Evolutionary conservation across 345 rosid species (phyloP).

Genomic region (Garcia nutans): DNA sequence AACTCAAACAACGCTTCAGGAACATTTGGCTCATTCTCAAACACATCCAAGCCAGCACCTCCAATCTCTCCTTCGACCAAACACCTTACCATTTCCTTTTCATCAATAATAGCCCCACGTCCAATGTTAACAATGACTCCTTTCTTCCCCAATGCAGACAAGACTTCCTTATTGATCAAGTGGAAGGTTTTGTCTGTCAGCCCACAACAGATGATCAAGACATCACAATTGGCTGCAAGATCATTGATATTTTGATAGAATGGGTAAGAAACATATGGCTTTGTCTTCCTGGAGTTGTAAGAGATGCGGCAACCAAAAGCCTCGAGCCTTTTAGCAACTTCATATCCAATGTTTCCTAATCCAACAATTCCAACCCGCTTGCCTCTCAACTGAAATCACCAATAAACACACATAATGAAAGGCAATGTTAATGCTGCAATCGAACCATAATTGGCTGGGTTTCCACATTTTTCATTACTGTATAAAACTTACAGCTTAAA

Average conservation of each 20-base stretch:
- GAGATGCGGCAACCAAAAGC: constrained; percentile 47
- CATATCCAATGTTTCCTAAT: constrained; percentile 46
- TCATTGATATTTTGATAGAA: constrained; percentile 33
- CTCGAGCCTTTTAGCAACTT: constrained; percentile 45
- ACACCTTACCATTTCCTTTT: constrained; percentile 60
- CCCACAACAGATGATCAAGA: constrained; percentile 47
- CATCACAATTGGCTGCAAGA: constrained; percentile 44
- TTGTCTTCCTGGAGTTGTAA: constrained; percentile 47
- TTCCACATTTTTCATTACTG: background rate
- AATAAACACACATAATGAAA: background rate
- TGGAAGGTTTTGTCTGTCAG: constrained; percentile 49
- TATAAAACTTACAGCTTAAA: background rate
- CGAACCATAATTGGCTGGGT: background rate
- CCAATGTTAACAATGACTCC: constrained; percentile 58
- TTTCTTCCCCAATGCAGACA: constrained; percentile 41
- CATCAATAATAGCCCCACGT: constrained; percentile 53
- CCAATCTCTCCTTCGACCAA: constrained; percentile 58
- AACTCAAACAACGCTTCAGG: constrained; percentile 47
- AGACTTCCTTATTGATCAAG: constrained; percentile 43
- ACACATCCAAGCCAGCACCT: constrained; percentile 83
- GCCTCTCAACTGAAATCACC: constrained; percentile 40
- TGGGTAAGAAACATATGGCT: constrained; percentile 32
- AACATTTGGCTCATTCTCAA: constrained; percentile 66
- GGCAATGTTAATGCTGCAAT: too few species aligned
- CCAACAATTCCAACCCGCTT: constrained; percentile 55